These are phyloP conservation scores for Musa acuminata DNA, from an alignment of 176 grass and related monocot species.

Conservation along the genomic window DNA sequence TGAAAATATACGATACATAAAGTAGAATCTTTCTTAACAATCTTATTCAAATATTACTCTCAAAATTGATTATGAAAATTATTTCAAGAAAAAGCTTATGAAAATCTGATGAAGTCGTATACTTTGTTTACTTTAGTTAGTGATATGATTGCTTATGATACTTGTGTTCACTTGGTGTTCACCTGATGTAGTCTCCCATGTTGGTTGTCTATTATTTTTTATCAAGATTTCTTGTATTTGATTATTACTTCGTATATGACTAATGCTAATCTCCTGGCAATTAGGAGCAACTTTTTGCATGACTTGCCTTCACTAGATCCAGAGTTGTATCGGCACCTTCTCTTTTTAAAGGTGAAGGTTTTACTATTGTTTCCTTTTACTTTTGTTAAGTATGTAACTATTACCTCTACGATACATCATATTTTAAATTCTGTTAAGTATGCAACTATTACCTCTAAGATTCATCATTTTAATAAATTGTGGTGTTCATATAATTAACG, in stretches of 20 bases:
- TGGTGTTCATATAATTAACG: too few relatives aligned
- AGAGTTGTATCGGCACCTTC: constrained; percentile 90
- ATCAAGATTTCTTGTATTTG: not conserved
- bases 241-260: constrained; percentile 1
- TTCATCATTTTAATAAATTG: too few relatives aligned
- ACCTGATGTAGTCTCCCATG: not conserved
- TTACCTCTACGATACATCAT: too few relatives aligned
- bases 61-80: too few relatives aligned
- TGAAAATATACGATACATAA: too few relatives aligned
- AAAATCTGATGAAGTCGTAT: too few relatives aligned
- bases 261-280: constrained; percentile 24
- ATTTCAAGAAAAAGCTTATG: too few relatives aligned
- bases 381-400: not conserved
- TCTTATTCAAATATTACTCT: too few relatives aligned
- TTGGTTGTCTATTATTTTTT: not conserved
- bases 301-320: constrained; percentile 96
- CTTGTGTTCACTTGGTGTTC: not conserved
- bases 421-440: too few relatives aligned
- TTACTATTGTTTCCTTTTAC: not conserved
- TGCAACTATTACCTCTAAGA: too few relatives aligned
- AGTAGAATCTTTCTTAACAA: too few relatives aligned
- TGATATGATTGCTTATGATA: not conserved
- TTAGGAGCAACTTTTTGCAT: constrained; percentile 90
- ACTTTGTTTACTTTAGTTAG: not conserved
- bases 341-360: constrained; percentile 75